Conservation (phyloP, 1,139 yeast species). For the Candida gigantensis region DNA sequence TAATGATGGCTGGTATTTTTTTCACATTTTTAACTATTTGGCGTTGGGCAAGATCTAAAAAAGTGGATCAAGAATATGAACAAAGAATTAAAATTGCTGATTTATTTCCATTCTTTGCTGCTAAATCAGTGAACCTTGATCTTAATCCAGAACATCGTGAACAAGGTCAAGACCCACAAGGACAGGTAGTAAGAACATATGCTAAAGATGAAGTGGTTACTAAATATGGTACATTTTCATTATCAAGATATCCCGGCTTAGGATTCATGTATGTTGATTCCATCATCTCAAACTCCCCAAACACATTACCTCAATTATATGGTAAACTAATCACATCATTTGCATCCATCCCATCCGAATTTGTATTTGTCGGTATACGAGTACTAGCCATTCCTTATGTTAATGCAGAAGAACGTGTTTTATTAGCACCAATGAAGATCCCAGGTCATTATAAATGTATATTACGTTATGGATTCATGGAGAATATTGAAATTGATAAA, state of each 20-base stretch:
- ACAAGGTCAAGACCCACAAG: conserved; percentile 7
- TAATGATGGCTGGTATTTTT: conserved; percentile 39
- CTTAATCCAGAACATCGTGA: conserved; percentile 16
- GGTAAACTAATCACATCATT: conserved; percentile 36
- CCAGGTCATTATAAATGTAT: conserved; percentile 50
- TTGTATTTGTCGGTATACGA: conserved; percentile 43
- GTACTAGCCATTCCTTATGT: conserved; percentile 44
- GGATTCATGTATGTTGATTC: conserved; percentile 44
- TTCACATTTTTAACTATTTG: conserved; percentile 39
- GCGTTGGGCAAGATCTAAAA: conserved; percentile 49
- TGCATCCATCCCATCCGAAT: conserved; percentile 41
- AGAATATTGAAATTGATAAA: conserved; percentile 32
- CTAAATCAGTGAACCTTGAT: conserved; percentile 22
- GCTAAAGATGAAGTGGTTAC: conserved; percentile 18
- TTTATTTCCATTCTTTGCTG: conserved; percentile 26
- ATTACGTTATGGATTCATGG: conserved; percentile 49
- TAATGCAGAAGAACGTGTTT: conserved; percentile 36
- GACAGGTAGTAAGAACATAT: conserved; percentile 3
- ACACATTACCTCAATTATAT: conserved; percentile 45
- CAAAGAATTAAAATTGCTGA: conserved; percentile 31
- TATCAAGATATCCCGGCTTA: conserved; percentile 35
- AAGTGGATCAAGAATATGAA: conserved; percentile 37
- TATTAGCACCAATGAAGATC: conserved; percentile 39
- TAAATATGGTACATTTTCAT: conserved; percentile 21
- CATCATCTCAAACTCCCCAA: conserved; percentile 34